Percentiles rank a stretch among this genome's conserved stretches.
Evolutionary conservation across 441 rosid genomes (phyloP).

Genomic region (Croton setiger): DNA sequence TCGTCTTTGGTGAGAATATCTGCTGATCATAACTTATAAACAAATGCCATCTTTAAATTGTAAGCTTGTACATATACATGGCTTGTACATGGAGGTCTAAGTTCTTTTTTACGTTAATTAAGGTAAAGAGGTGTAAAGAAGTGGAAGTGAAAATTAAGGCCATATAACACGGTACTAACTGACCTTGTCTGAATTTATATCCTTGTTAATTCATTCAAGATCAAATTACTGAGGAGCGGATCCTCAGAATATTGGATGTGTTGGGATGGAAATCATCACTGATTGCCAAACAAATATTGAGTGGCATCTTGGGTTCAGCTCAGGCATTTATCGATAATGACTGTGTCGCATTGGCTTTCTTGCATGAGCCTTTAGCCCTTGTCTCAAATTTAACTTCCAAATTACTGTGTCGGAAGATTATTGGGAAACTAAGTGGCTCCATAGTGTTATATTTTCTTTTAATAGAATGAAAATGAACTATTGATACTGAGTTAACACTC

Average conservation of each 20-base stretch:
- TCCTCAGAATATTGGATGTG: not conserved
- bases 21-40: not conserved
- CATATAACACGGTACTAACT: not conserved
- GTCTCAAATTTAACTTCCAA: not conserved
- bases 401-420: not conserved
- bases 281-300: not conserved
- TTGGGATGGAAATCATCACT: not conserved
- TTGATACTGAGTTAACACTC: constrained; percentile 16
- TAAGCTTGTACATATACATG: not conserved
- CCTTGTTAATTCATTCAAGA: not conserved
- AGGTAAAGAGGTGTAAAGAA: not conserved
- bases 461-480: constrained; percentile 13
- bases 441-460: not conserved
- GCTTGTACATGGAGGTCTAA: not conserved
- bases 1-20: constrained; percentile 51
- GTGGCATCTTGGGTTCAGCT: not conserved
- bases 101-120: not conserved
- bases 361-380: not conserved
- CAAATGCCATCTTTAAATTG: not conserved
- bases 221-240: not conserved
- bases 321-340: not conserved
- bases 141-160: not conserved
- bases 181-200: not conserved
- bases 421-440: not conserved
- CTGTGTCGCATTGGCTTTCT: not conserved